phyloP scores from a whole-genome alignment of 2,329 filamentous ascomycete species.

The Aspergillus calidoustus region DNA sequence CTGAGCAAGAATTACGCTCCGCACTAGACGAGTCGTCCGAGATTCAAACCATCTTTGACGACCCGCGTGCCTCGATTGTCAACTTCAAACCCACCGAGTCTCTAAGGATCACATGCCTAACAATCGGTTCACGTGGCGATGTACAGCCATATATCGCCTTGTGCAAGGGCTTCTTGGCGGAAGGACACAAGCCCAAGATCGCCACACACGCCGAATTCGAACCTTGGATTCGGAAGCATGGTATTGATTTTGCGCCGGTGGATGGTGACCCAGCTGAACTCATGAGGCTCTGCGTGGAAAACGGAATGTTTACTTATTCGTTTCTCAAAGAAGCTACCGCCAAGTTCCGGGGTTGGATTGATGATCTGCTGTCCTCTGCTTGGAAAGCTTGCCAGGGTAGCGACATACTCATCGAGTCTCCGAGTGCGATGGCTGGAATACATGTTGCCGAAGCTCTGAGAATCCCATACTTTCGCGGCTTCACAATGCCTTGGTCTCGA shows the following conservation, averaged over 20 bases:
- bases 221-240: conserved; percentile 86
- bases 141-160: conserved; percentile 97
- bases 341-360: conserved; percentile 93
- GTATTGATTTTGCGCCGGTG: conserved; percentile 87
- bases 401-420: conserved; percentile 91
- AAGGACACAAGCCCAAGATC: conserved; percentile 85
- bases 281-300: conserved; percentile 94
- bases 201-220: conserved; percentile 92
- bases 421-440: conserved; percentile 95
- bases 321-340: conserved; percentile 86
- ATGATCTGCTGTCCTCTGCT: conserved; percentile 79
- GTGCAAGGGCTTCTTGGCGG: conserved; percentile 84
- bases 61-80: conserved; percentile 82
- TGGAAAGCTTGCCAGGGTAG: conserved; percentile 84
- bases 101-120: conserved; percentile 86
- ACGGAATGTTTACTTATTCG: conserved; percentile 93
- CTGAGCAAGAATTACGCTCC: conserved; percentile 33
- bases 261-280: conserved; percentile 91
- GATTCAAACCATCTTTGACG: conserved; percentile 83
- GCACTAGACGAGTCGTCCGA: conserved; percentile 39
- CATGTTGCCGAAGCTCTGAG: conserved; percentile 92
- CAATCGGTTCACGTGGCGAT: conserved; percentile 93
- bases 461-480: conserved; percentile 95
- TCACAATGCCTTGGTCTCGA: conserved; percentile 98
- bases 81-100: conserved; percentile 86